Percentiles rank a stretch among this genome's conserved stretches.
phyloP scores from a whole-genome alignment of 2,329 filamentous ascomycete species.

The Ophiostoma triangulosporum region DNA sequence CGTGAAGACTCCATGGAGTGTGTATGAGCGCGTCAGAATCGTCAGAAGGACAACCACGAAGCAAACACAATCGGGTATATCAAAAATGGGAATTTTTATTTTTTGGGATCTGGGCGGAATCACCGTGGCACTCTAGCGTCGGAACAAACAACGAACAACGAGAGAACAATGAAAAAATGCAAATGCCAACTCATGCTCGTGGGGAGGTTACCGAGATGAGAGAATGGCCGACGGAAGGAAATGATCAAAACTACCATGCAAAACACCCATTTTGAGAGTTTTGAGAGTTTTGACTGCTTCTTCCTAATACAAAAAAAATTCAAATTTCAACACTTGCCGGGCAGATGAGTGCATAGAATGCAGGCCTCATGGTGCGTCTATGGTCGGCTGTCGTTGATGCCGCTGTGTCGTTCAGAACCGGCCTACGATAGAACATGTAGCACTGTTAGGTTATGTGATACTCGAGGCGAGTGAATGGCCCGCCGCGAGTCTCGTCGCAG shows the following conservation, averaged over 20 bases:
- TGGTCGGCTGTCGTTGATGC: no score
- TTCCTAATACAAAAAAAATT: neutral
- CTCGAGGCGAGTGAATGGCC: no score
- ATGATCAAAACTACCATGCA: neutral
- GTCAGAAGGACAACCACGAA: neutral
- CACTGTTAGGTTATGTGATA: no score
- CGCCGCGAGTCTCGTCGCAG: no score
- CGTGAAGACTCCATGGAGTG: slow-evolving; percentile 4
- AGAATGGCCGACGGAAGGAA: neutral
- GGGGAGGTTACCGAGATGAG: neutral
- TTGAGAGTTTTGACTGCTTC: neutral
- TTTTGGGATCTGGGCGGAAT: neutral
- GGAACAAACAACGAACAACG: neutral
- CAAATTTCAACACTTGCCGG: neutral
- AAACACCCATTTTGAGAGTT: neutral
- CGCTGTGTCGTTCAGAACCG: no score
- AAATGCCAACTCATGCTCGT: neutral
- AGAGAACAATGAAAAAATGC: neutral
- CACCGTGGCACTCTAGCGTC: neutral
- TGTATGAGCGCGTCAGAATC: neutral
- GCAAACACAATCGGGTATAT: neutral
- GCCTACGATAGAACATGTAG: no score
- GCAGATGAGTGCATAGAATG: no score
- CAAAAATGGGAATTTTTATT: slow-evolving; percentile 1
- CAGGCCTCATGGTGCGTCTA: no score